Conservation (phyloP, 2,329 filamentous ascomycete species). For the Phoma sp. region DNA sequence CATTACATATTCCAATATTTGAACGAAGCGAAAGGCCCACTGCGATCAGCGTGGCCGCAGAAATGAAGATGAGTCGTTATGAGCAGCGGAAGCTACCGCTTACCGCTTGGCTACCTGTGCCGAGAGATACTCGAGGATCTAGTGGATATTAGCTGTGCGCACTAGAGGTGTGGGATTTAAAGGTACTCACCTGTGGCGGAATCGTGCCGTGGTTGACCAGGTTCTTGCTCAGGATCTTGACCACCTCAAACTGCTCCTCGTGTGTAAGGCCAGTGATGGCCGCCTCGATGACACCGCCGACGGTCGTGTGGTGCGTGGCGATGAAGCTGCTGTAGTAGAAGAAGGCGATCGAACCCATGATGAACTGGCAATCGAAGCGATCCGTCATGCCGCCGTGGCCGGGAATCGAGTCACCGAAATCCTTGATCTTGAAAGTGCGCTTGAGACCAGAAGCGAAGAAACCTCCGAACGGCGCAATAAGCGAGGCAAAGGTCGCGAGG, state of each 20-base stretch:
- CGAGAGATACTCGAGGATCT: constrained; percentile 19
- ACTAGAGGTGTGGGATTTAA: background rate
- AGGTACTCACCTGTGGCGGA: constrained; percentile 60
- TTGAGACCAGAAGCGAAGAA: constrained; percentile 99
- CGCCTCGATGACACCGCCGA: constrained; percentile 87
- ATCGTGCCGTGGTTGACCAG: constrained; percentile 69
- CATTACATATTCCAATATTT: background rate
- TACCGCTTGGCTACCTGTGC: constrained; percentile 3
- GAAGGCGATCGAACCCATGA: constrained; percentile 98
- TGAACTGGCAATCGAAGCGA: constrained; percentile 99
- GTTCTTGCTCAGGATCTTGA: constrained; percentile 68
- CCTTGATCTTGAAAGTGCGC: constrained; percentile 99
- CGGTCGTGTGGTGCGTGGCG: constrained; percentile 81
- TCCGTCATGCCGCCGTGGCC: constrained; percentile 98
- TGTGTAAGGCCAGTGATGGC: constrained; percentile 87
- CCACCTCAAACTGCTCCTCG: constrained; percentile 87
- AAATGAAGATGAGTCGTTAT: background rate
- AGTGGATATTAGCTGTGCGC: background rate
- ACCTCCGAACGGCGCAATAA: constrained; percentile 96
- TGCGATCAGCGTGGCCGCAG: background rate
- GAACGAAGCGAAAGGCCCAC: background rate
- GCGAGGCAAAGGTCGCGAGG: constrained; percentile 90
- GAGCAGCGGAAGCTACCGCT: background rate
- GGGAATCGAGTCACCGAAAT: constrained; percentile 97
- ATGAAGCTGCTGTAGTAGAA: constrained; percentile 99